Evolutionary conservation across 345 rosid genomes (phyloP).

Genomic region (Syzygium grande): DNA sequence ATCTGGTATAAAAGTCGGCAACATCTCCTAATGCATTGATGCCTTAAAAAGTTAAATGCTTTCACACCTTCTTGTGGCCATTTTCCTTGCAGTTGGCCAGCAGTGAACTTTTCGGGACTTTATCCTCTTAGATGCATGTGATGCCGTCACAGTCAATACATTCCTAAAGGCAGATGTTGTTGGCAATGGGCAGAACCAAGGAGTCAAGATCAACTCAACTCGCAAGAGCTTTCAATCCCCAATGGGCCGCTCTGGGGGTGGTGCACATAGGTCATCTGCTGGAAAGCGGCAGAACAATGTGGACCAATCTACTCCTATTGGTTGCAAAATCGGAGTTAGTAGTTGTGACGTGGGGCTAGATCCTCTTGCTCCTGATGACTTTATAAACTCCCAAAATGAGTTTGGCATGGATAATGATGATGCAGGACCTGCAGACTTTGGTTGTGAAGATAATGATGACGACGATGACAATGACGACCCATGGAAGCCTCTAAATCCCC

Average conservation of each 20-base stretch:
- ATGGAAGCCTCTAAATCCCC: conserved; percentile 92
- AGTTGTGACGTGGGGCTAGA: conserved; percentile 16
- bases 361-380: conserved; percentile 20
- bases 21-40: background rate
- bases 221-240: conserved; percentile 57
- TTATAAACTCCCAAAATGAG: conserved; percentile 27
- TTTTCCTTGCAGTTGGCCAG: conserved; percentile 64
- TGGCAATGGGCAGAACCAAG: conserved; percentile 32
- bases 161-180: conserved; percentile 34
- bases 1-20: conserved; percentile 56
- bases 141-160: conserved; percentile 46
- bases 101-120: conserved; percentile 70
- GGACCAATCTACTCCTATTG: conserved; percentile 31
- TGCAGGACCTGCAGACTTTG: conserved; percentile 19
- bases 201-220: conserved; percentile 30
- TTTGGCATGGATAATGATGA: conserved; percentile 42
- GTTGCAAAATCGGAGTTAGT: conserved; percentile 22
- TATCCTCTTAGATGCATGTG: conserved; percentile 79
- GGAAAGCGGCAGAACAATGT: conserved; percentile 45
- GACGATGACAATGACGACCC: conserved; percentile 64
- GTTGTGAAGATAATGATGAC: conserved; percentile 50
- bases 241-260: conserved; percentile 49
- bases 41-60: background rate
- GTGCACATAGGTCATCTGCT: conserved; percentile 40
- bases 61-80: background rate